A percentile compares a stretch with the other conserved stretches of the same genome.
Evolutionary conservation across 352 stramenopile species (phyloP).

Genomic region (Phytophthora fragariaefolia): DNA sequence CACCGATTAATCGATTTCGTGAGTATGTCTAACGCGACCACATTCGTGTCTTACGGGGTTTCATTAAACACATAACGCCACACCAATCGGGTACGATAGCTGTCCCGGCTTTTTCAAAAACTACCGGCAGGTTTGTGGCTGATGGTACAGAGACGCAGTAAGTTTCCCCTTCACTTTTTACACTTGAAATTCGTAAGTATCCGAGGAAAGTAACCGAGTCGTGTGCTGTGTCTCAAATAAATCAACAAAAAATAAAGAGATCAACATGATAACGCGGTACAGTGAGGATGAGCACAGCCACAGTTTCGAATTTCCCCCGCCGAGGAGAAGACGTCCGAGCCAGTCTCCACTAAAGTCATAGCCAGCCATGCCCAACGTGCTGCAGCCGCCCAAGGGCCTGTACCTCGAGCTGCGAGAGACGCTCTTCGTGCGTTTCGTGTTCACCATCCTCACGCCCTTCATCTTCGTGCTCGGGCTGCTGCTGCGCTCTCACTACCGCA

Average conservation of each 20-base stretch:
- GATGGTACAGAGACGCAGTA: not conserved
- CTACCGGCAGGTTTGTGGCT: too few relatives aligned
- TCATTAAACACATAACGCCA: not conserved
- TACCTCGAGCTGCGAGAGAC: slow-evolving; percentile 34
- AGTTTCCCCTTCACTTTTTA: not conserved
- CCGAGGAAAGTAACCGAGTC: not conserved
- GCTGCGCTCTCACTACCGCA: slow-evolving; percentile 35
- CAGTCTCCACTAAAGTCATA: too few relatives aligned
- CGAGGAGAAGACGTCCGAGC: too few relatives aligned
- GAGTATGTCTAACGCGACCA: not conserved
- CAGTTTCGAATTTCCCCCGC: not conserved
- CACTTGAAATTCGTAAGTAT: not conserved
- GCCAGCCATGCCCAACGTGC: slow-evolving; percentile 15
- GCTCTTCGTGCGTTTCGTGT: slow-evolving; percentile 36
- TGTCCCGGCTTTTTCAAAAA: not conserved
- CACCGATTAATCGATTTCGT: not conserved
- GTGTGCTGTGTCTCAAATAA: not conserved
- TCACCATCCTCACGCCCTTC: slow-evolving; percentile 31
- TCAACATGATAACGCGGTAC: not conserved
- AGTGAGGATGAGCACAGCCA: not conserved
- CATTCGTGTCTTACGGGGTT: not conserved
- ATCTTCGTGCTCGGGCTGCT: slow-evolving; percentile 24
- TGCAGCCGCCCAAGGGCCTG: slow-evolving; percentile 25
- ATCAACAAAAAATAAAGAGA: not conserved
- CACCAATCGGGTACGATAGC: not conserved